phyloP scores from a whole-genome alignment of 805 yeast species.

The Ascoidea rubescens region DNA sequence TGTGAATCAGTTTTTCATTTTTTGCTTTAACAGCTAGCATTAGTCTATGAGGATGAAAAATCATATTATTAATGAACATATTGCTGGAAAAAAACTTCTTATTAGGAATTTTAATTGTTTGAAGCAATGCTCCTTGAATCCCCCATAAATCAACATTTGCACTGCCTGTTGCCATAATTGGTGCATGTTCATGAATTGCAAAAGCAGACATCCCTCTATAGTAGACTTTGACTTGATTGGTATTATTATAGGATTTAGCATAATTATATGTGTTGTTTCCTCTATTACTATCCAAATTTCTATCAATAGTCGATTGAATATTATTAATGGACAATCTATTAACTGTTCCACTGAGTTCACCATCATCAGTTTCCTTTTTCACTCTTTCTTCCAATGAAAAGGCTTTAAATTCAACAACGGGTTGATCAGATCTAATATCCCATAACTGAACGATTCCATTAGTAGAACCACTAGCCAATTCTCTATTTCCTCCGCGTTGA shows the following conservation, averaged over 20 bases:
- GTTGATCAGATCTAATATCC: conserved; percentile 72
- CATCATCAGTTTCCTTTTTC: conserved; percentile 4
- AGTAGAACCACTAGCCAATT: conserved; percentile 67
- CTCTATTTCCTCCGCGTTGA: conserved; percentile 95
- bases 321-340: neutral
- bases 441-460: conserved; percentile 79
- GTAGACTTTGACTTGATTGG: neutral
- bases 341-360: neutral
- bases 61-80: no score
- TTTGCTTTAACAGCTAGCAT: neutral
- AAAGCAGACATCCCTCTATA: conserved; percentile 46
- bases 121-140: conserved; percentile 21
- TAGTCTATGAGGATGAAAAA: neutral
- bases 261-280: conserved; percentile 11
- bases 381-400: conserved; percentile 20
- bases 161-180: conserved; percentile 80
- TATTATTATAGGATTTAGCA: no score
- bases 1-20: neutral
- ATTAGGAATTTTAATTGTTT: neutral
- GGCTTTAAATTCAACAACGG: conserved; percentile 57
- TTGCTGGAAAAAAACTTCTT: no score
- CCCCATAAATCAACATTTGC: conserved; percentile 72
- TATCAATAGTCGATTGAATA: neutral
- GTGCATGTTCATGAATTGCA: conserved; percentile 93
- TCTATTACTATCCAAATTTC: neutral